Base-by-base conservation (phyloP, 139 green algal species). In the Ettlia oleoabundans region DNA sequence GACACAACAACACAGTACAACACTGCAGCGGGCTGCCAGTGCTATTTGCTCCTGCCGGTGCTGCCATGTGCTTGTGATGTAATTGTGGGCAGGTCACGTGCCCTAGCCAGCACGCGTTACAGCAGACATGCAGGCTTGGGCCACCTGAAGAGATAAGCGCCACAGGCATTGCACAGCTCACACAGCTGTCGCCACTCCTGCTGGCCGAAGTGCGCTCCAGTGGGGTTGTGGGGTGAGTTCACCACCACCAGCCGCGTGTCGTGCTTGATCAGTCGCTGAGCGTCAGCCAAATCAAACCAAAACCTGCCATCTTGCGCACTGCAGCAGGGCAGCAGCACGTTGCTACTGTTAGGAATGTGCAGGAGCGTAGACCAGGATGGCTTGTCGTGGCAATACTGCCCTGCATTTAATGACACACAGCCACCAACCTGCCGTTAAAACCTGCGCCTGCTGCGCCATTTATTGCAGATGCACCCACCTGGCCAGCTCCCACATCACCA, bases 141-240 rank as follows among this genome's bases (percentile, higher is more conserved):
- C n/a, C 47, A 68, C 73, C 73, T 81, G 58, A 81, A 81, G 2
- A 97, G 87, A 37, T 87, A 86, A 2, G 83, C 88, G 13, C 82
- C 87, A 0, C 47, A n/a, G 0, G 1, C 26, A 30, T 26, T 24
- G 24, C 64, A 73, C n/a, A 65, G 63, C 4, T 43, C 71, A 32
- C 91, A 70, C 19, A 97, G 32, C 22, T 35, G 8, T 2, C 47
- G 9, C 88, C 84, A 93, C 53, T 93, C 78, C 19, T 61, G 35
- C 4, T 15, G 10, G 28, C 4, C 76, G 1, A 86, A 87, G 37
- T 91, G 73, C 1, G 55, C 76, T 24, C 93, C 92, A 3, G 88
- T 94, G 22, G 93, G 93, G 88, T 97, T 97, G 92, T 97, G 94
- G 4, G 93, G 93, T 52, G 94, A 96, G 89, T 97, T 97, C 43